Percentiles rank a stretch among this genome's conserved stretches.
These are phyloP conservation scores for Yamadazyma nakazawae DNA, from an alignment of 805 yeast species.

Conservation along the genomic window DNA sequence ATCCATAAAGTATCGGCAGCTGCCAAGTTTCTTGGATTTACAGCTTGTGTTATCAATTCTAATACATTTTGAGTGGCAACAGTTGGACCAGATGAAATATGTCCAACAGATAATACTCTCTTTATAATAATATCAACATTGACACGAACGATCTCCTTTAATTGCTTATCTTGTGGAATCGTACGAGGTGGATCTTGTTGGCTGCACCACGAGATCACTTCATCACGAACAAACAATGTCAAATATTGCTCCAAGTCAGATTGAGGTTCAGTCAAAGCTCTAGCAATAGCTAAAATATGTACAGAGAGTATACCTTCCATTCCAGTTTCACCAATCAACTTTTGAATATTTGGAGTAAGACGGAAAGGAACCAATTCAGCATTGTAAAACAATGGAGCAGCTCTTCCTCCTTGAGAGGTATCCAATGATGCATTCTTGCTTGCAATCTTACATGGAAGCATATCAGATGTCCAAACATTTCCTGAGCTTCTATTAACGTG, in stretches of 20 bases:
- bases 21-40: slow-evolving; percentile 89
- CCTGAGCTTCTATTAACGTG: slow-evolving; percentile 80
- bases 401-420: slow-evolving; percentile 47
- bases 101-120: slow-evolving; percentile 70
- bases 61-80: slow-evolving; percentile 86
- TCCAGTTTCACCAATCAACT: slow-evolving; percentile 89
- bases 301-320: slow-evolving; percentile 89
- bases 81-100: slow-evolving; percentile 57
- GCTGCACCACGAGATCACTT: slow-evolving; percentile 89
- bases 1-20: slow-evolving; percentile 90
- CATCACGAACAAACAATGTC: slow-evolving; percentile 94
- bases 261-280: slow-evolving; percentile 87
- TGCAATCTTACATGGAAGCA: slow-evolving; percentile 85
- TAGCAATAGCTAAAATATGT: slow-evolving; percentile 77
- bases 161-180: slow-evolving; percentile 75
- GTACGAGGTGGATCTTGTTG: slow-evolving; percentile 73
- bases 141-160: slow-evolving; percentile 80
- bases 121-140: slow-evolving; percentile 84
- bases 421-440: slow-evolving; percentile 49
- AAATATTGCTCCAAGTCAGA: slow-evolving; percentile 87
- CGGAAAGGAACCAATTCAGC: slow-evolving; percentile 95
- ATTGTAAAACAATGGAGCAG: slow-evolving; percentile 82
- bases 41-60: slow-evolving; percentile 91
- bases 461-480: slow-evolving; percentile 88
- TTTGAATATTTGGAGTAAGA: slow-evolving; percentile 92